These are phyloP conservation scores for Tricholoma furcatifolium DNA, from an alignment of 768 basidiomycete genomes.

Conservation along the genomic window DNA sequence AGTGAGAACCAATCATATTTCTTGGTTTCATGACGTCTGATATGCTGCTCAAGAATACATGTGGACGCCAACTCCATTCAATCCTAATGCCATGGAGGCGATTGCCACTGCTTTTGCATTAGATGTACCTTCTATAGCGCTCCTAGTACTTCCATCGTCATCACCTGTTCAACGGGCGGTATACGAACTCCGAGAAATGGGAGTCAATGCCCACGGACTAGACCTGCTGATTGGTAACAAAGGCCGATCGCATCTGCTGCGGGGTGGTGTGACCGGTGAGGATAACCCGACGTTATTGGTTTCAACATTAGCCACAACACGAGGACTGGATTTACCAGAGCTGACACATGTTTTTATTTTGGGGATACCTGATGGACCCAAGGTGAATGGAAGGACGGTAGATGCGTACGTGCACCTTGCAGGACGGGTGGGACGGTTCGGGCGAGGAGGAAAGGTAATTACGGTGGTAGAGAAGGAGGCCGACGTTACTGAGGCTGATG, in stretches of 20 bases:
- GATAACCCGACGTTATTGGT: slow-evolving; percentile 67
- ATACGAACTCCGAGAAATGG: slow-evolving; percentile 61
- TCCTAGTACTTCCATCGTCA: slow-evolving; percentile 66
- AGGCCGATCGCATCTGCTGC: slow-evolving; percentile 42
- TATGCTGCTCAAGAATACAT: slow-evolving; percentile 37
- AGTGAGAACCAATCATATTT: slow-evolving; percentile 20
- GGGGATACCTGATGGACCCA: slow-evolving; percentile 51
- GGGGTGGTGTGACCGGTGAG: slow-evolving; percentile 28
- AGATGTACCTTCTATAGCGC: slow-evolving; percentile 65
- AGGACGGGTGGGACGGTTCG: slow-evolving; percentile 76
- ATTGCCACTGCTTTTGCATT: slow-evolving; percentile 70
- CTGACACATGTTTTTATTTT: slow-evolving; percentile 76
- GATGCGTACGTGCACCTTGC: slow-evolving; percentile 70
- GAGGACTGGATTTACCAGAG: slow-evolving; percentile 71
- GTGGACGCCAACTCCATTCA: slow-evolving; percentile 50
- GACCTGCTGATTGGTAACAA: slow-evolving; percentile 47
- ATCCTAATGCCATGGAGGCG: slow-evolving; percentile 59
- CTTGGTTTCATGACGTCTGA: not conserved
- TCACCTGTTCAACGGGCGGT: slow-evolving; percentile 63
- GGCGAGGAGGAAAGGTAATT: slow-evolving; percentile 63
- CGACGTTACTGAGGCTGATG: slow-evolving; percentile 21
- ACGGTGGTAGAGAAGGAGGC: slow-evolving; percentile 49
- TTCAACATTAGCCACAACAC: slow-evolving; percentile 64
- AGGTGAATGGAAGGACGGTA: slow-evolving; percentile 38
- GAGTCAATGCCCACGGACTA: slow-evolving; percentile 63